A percentile compares a stretch with the other conserved stretches of the same genome.
These are phyloP conservation scores for Huntiella savannae DNA, from an alignment of 2,329 filamentous ascomycete species.

Conservation along the genomic window DNA sequence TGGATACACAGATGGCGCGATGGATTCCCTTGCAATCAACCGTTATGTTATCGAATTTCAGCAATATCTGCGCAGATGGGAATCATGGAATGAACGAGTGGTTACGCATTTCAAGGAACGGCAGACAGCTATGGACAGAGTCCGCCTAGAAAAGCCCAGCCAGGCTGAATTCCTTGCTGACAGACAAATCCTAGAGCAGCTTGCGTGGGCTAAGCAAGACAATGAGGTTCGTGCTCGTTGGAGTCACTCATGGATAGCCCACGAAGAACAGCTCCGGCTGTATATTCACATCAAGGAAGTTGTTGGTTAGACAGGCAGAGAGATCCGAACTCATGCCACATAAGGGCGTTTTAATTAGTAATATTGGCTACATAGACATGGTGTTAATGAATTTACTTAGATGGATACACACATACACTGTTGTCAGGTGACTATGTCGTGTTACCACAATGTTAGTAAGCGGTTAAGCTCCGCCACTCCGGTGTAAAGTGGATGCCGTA, in stretches of 20 bases:
- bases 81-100: conserved; percentile 26
- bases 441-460: too few relatives aligned
- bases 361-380: too few relatives aligned
- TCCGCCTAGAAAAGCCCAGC: conserved; percentile 22
- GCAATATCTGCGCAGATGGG: conserved; percentile 16
- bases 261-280: conserved; percentile 38
- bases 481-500: too few relatives aligned
- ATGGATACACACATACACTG: too few relatives aligned
- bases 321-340: too few relatives aligned
- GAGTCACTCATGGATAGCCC: conserved; percentile 37
- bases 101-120: conserved; percentile 36
- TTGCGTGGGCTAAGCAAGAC: conserved; percentile 43
- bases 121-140: conserved; percentile 25
- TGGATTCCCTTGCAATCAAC: background rate
- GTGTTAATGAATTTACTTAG: too few relatives aligned
- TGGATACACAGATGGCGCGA: background rate
- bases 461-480: too few relatives aligned
- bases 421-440: too few relatives aligned
- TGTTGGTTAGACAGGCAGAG: too few relatives aligned
- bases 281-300: conserved; percentile 29
- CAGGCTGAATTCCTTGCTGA: conserved; percentile 24
- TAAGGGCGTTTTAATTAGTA: too few relatives aligned
- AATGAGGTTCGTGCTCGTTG: conserved; percentile 42
- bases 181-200: conserved; percentile 28
- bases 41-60: conserved; percentile 7